phyloP scores from a whole-genome alignment of 2,329 filamentous ascomycete species.

The Blumeriella jaapii region DNA sequence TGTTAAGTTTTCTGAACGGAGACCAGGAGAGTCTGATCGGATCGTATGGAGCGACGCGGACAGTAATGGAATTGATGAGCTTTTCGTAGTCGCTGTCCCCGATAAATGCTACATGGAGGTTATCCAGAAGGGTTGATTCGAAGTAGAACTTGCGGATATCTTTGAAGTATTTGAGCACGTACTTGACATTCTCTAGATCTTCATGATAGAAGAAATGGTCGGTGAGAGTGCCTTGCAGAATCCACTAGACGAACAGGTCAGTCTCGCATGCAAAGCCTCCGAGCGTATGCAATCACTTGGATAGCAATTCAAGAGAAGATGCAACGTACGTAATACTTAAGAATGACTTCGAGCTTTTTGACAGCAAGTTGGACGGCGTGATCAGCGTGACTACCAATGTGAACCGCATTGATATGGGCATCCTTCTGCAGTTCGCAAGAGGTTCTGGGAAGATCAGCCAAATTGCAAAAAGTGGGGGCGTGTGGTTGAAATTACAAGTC shows the following conservation, averaged over 20 bases:
- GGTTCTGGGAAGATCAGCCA: too few relatives aligned
- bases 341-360: conserved; percentile 20
- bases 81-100: conserved; percentile 8
- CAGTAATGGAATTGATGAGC: conserved; percentile 10
- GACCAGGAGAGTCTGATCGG: conserved; percentile 2
- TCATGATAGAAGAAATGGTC: conserved; percentile 22
- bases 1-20: conserved; percentile 5
- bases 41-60: conserved; percentile 15
- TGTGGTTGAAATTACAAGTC: too few relatives aligned
- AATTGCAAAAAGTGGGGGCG: too few relatives aligned
- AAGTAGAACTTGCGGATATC: conserved; percentile 17
- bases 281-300: too few relatives aligned
- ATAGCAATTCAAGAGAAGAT: too few relatives aligned
- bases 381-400: conserved; percentile 12
- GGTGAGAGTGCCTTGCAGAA: conserved; percentile 1
- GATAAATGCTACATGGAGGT: conserved; percentile 1
- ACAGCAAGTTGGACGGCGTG: conserved; percentile 11
- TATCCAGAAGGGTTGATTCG: conserved; percentile 22
- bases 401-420: conserved; percentile 12
- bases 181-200: conserved; percentile 10
- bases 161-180: conserved; percentile 13
- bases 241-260: too few relatives aligned
- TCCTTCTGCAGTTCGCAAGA: conserved; percentile 15
- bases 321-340: conserved; percentile 18
- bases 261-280: neutral